Base-by-base conservation (phyloP, 768 basidiomycete species). In the Steccherinum ochraceum region DNA sequence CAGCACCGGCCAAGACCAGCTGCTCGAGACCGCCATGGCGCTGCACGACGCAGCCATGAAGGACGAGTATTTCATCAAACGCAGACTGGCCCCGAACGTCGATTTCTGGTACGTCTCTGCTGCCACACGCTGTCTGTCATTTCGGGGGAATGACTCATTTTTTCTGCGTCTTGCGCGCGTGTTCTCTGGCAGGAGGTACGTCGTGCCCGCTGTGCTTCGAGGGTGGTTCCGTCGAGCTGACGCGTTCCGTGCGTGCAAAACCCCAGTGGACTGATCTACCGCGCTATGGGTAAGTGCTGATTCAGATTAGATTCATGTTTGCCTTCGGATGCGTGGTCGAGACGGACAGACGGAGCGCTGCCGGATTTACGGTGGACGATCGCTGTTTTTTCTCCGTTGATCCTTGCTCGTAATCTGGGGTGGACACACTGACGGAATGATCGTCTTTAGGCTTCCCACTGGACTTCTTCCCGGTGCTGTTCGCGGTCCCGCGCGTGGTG, bases 391-490 rank as follows among this genome's bases (percentile, higher is more conserved):
- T n/a, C n/a, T n/a, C n/a, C n/a, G n/a, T n/a, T n/a, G n/a, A n/a
- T n/a, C n/a, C n/a, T 24, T 18, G 45, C 23, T 21, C 21, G 12
- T 12, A 30, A 20, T 13, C 35, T 16, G 23, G 46, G 40, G 44
- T 23, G 12, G 40, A n/a, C n/a, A n/a, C n/a, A n/a, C n/a, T n/a
- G n/a, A n/a, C n/a, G n/a, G n/a, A n/a, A n/a, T n/a, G n/a, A n/a
- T n/a, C n/a, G 39, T 13, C 45, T 45, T 26, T 55, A 89, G 89
- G 92, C 41, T 94, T 94, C 77, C 93, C 93, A 1, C 76, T 89
- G 57, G 93, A 95, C 69, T 94, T 89, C 67, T 94, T 93, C 81
- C 92, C 93, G 0, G 92, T 95, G 19, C 71, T 95, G 25, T 95
- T 95, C 61, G 91, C 85, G 18, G 91, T 95, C 2, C 93, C 93